Evolutionary conservation across 2,329 filamentous ascomycete genomes (phyloP), one percentile per base, ranked within the genome.

Genomic region (Diaporthe nobilis): DNA sequence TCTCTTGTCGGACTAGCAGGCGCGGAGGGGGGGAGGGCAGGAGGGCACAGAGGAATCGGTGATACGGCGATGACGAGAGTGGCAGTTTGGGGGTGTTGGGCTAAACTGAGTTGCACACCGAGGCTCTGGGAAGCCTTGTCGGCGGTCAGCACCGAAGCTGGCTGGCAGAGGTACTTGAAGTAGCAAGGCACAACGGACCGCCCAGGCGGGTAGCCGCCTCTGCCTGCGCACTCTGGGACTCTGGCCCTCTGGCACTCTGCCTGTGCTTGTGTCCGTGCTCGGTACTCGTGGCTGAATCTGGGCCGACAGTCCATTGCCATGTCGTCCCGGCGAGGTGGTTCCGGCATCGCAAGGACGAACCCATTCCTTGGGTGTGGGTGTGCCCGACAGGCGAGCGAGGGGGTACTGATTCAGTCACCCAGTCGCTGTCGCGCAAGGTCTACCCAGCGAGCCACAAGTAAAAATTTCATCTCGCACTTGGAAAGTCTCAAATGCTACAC

Each of bases 1-100:
- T 51, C 22, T 51, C 31, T 28, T 68, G 65, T 68, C 65, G 49
- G 15, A 39, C 47, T 68, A 68, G 63, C 34, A 39, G 63, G 34
- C 25, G 60, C 25, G 25, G 60, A 65, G 60, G 61, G 42, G 47
- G 47, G 34, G n/a, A 42, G 31, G 47, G 47, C 49, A 68, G 22
- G 10, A 47, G 63, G 25, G 25, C 63, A 28, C 44, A 68, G 31
- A 68, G 47, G 34, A 51, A 22, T 34, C 65, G 65, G 65, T 55
- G 65, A 53, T 51, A 68, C 47, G 65, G 65, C 65, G 65, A 68
- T 68, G 65, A 68, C 65, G 65, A 68, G 47, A 42, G 47, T 68
- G 44, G 49, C 63, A 68, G 44, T 68, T 22, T 68, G 63, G 63
- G 63, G 34, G 15, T 15, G 10, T 20, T 68, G 63, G 47, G 65